Evolutionary conservation across 768 basidiomycete species (phyloP).

Genomic region (Tulasnella sp.): DNA sequence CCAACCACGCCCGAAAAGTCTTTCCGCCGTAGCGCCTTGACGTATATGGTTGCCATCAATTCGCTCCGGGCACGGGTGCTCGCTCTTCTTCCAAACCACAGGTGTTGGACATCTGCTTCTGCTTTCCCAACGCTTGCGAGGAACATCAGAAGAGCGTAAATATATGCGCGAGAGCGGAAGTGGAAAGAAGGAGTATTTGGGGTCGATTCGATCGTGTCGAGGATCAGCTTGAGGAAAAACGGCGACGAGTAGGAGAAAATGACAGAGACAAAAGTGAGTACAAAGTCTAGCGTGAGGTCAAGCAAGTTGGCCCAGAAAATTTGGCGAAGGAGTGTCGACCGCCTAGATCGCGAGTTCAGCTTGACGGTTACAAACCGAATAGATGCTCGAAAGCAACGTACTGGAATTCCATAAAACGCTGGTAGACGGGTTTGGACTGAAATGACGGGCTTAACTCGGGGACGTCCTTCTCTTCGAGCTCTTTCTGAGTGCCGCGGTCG

Average conservation of each 20-base stretch:
- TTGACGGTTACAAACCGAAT: not conserved
- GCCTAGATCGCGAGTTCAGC: not conserved
- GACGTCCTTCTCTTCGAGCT: constrained; percentile 66
- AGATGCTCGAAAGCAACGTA: not conserved
- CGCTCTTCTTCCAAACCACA: constrained; percentile 75
- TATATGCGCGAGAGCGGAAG: constrained; percentile 59
- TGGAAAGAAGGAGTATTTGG: constrained; percentile 34
- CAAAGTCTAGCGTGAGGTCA: constrained; percentile 58
- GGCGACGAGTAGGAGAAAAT: constrained; percentile 43
- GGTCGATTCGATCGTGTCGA: constrained; percentile 30
- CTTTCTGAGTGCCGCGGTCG: constrained; percentile 47
- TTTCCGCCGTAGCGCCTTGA: constrained; percentile 77
- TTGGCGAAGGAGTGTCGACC: constrained; percentile 21
- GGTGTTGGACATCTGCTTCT: constrained; percentile 38
- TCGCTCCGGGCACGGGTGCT: constrained; percentile 67
- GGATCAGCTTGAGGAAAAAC: constrained; percentile 72
- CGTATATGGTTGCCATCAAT: constrained; percentile 82
- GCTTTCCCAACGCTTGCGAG: constrained; percentile 56
- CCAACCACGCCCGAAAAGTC: constrained; percentile 77
- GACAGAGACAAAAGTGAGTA: constrained; percentile 64
- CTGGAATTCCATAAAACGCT: constrained; percentile 43
- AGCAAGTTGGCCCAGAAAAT: constrained; percentile 44
- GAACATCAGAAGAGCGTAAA: constrained; percentile 76
- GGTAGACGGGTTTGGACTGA: constrained; percentile 63
- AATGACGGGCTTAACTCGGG: constrained; percentile 67